phyloP scores from a whole-genome alignment of 2,329 filamentous ascomycete genomes.

The Botrytis galanthina region DNA sequence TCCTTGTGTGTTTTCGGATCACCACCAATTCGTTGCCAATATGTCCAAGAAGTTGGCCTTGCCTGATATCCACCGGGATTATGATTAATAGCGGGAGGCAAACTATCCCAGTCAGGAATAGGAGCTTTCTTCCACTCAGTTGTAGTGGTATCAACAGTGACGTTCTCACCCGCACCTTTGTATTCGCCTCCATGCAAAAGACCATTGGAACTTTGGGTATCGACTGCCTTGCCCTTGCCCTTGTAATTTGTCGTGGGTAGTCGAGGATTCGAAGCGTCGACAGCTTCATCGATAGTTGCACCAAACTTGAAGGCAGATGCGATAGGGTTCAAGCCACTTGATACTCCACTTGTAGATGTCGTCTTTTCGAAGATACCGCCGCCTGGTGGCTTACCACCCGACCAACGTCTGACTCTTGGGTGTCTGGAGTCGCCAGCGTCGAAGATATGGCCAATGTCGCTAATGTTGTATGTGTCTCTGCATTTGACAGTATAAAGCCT shows the following conservation, averaged over 20 bases:
- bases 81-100: constrained; percentile 10
- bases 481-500: constrained; percentile 17
- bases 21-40: constrained; percentile 21
- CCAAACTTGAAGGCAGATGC: constrained; percentile 8
- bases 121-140: constrained; percentile 13
- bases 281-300: neutral
- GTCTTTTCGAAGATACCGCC: constrained; percentile 4
- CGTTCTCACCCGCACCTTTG: neutral
- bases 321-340: neutral
- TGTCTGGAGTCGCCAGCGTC: neutral
- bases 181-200: neutral
- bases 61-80: constrained; percentile 12
- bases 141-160: neutral
- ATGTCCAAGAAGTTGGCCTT: constrained; percentile 15
- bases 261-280: neutral
- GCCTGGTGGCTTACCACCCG: constrained; percentile 14
- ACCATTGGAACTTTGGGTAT: neutral
- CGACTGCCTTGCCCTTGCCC: neutral
- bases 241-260: neutral
- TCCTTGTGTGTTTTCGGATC: constrained; percentile 16
- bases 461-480: neutral
- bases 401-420: constrained; percentile 7
- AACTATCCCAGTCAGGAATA: constrained; percentile 10
- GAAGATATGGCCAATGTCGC: constrained; percentile 8
- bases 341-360: neutral